These are phyloP conservation scores for Coemansia sp. DNA, from an alignment of 192 early-diverging fungal species.

Conservation along the genomic window DNA sequence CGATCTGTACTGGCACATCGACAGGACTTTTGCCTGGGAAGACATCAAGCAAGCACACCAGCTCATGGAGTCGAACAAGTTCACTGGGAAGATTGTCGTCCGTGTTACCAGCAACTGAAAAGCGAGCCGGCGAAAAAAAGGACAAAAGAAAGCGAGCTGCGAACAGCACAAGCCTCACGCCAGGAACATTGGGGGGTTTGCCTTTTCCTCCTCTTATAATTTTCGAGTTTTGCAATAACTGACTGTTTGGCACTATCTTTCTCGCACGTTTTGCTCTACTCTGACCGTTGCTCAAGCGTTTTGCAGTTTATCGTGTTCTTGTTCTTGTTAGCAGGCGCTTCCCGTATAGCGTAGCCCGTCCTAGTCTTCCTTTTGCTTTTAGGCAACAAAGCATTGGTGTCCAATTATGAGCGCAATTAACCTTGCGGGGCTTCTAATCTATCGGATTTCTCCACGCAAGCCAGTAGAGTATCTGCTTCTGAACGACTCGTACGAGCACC, in stretches of 20 bases:
- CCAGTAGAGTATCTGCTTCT: constrained; percentile 79
- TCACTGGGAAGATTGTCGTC: constrained; percentile 69
- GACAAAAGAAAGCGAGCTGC: not conserved
- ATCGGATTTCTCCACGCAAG: constrained; percentile 65
- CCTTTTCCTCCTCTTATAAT: not conserved
- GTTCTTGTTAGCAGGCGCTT: not conserved
- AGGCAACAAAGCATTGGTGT: not conserved
- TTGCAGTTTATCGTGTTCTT: constrained; percentile 3
- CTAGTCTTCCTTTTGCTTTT: constrained; percentile 4
- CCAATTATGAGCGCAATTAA: constrained; percentile 42
- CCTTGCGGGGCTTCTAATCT: constrained; percentile 70
- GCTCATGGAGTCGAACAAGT: constrained; percentile 66
- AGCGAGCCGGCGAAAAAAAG: not conserved
- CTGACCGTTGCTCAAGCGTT: not conserved
- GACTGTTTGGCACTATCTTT: not conserved
- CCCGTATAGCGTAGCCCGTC: not conserved
- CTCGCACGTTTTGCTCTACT: not conserved
- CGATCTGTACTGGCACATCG: constrained; percentile 58
- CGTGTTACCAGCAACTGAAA: constrained; percentile 22
- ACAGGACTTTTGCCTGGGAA: constrained; percentile 67
- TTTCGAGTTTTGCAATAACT: not conserved
- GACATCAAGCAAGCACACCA: constrained; percentile 67
- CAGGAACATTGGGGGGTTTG: not conserved
- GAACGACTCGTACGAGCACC: constrained; percentile 79
- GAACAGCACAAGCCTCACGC: not conserved